Base-by-base conservation (phyloP, 225 moss, liverwort and hornwort genomes). In the Neckera pumila region DNA sequence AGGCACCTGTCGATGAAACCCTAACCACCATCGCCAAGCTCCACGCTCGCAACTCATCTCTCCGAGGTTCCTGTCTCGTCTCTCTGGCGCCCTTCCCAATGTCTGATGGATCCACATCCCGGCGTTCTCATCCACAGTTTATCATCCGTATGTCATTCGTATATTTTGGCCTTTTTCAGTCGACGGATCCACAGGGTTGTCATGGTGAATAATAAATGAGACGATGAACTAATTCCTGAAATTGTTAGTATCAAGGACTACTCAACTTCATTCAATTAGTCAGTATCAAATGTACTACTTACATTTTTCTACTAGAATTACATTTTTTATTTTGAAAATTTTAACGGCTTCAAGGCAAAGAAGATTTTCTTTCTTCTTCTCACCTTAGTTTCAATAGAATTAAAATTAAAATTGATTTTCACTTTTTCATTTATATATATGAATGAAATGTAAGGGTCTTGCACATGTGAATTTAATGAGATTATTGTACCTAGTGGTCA, bases 1-100 rank as follows among this genome's bases (percentile, higher is more conserved):
- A 14, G 70, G 81, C 56, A 88, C 70, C 36, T 30, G 79, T 34
- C 53, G 65, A 73, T 21, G 87, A 83, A 92, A 91, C 91, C 92
- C 92, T 92, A 92, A 92, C 92, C 90, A 92, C 89, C 92, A 91
- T 91, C 72, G 90, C 85, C 78, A 89, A 92, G 82, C 85, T 86
- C 63, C n/a, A 76, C 71, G 28, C 71, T 80, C 87, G 70, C 87
- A 84, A 82, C 91, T 89, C 87, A 79, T 86, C 81, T 76, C 86
- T 58, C 83, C 78, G 79, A 53, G 75, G 81, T 76, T 84, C 87
- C 81, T 58, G 76, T 54, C 79, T 88, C 82, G 28, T 47, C 84
- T 65, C 81, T 53, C 63, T 83, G 73, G 87, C 85, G 74, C 78
- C 87, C 82, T 61, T 79, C 87, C 85, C 78, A 6, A 89, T 84